A percentile compares a stretch with the other conserved stretches of the same genome.
Conservation (phyloP, 768 basidiomycete species). For the Pleurotus djamor region DNA sequence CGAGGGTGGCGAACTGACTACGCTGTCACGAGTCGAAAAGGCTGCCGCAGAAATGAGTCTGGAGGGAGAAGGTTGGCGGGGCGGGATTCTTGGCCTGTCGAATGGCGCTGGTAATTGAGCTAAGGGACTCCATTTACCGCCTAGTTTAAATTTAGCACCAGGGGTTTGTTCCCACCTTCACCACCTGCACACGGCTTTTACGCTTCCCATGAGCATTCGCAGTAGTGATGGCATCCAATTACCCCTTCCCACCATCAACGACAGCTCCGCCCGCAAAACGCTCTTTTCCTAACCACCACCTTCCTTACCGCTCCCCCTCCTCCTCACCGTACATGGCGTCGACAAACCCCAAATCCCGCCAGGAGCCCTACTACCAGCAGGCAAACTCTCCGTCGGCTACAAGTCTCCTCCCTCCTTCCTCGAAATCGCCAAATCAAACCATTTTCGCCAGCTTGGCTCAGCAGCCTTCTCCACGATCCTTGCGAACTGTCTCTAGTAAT, state of each 20-base stretch:
- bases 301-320: slow-evolving; percentile 10
- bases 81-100: slow-evolving; percentile 43
- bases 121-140: not conserved
- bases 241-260: slow-evolving; percentile 13
- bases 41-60: slow-evolving; percentile 34
- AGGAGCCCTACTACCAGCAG: slow-evolving; percentile 35
- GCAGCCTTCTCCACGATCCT: slow-evolving; percentile 24
- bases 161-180: not conserved
- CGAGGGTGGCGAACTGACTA: slow-evolving; percentile 40
- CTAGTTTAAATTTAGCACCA: not conserved
- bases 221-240: slow-evolving; percentile 1
- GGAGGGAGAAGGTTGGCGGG: slow-evolving; percentile 15
- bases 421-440: slow-evolving; percentile 17
- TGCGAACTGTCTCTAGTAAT: slow-evolving; percentile 35
- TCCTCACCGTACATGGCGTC: slow-evolving; percentile 8
- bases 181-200: not conserved
- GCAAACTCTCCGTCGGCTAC: slow-evolving; percentile 48
- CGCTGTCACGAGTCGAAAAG: slow-evolving; percentile 44
- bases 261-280: slow-evolving; percentile 16
- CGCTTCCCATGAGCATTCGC: not conserved
- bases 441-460: slow-evolving; percentile 43
- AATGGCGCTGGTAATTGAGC: slow-evolving; percentile 37
- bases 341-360: slow-evolving; percentile 31
- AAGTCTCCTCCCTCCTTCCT: slow-evolving; percentile 42
- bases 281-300: slow-evolving; percentile 10